Base-by-base conservation (phyloP, 108 stramenopile genomes). In the Nitzschia inconspicua region DNA sequence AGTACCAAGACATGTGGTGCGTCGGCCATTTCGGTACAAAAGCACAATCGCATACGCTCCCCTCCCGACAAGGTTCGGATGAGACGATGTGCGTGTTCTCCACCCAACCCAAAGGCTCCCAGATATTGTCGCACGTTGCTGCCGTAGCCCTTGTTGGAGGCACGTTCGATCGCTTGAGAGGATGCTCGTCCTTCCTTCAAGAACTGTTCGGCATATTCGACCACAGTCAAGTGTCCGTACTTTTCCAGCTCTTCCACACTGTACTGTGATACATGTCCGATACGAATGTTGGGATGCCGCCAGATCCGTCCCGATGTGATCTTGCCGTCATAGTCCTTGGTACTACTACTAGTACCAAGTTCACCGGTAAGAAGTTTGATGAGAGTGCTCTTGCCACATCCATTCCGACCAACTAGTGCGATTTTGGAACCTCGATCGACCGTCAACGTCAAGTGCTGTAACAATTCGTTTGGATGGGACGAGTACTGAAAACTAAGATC, bases 21-120 rank as follows among this genome's bases (percentile, higher is more conserved):
- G 47, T 84, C 68, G 1, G 84, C 63, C 53, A 85, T 49, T 29
- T 91, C 76, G 51, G 85, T 77, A 16, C 86, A 90, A 63, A 96
- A 94, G 31, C 87, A 85, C 3, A 96, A 84, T 11, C 95, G 79
- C 56, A 84, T 85, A 57, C 88, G 76, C 67, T 96, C 85, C 13
- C 95, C 97, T 11, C 97, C 97, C 20, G 83, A 85, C 27, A 96
- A 68, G 9, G 70, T 84, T 11, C 78, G 65, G 40, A 96, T 89
- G 56, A 32, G 26, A 48, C 88, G 90, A 37, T 74, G 63, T 32
- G 95, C 93, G 24, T 88, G 88, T n/a, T 62, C 64, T 35, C 95
- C 94, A 48, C 90, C 93, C 1, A 98, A 70, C 4, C 95, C 95
- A 78, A 95, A 98, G 3, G 72, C 73, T 5, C 93, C 95, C 5